Base-by-base conservation (phyloP, 2,329 filamentous ascomycete genomes). In the Arthroderma uncinatum region DNA sequence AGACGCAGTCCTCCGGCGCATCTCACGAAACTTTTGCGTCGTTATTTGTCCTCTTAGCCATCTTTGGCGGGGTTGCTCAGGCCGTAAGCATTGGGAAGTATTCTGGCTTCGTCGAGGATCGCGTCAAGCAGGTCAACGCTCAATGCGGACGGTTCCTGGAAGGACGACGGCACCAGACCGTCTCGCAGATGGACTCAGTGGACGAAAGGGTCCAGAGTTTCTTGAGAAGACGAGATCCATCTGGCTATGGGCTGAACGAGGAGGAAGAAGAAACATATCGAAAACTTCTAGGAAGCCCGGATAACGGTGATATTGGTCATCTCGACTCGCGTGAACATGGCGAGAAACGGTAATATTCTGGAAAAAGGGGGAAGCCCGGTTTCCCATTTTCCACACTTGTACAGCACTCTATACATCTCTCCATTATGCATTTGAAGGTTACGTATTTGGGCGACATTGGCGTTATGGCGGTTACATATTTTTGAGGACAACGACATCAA, bases 1-100 rank as follows among this genome's bases (percentile, higher is more conserved):
- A 55, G 28, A 52, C 47, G 6, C 59, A 61, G 55, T 54, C 59
- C 7, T 57, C 56, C 10, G 57, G 56, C 2, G 83, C 92, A 73
- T 87, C 86, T 58, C 95, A 95, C 66, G 82, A 83, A 42, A 79
- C 83, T 10, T 97, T 97, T 67, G 81, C 85, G 6, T 76, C 81
- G 4, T 71, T 95, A n/a, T 74, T 97, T 5, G 73, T 89, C 30
- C 71, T 84, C 2, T 77, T 90, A 36, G 81, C 87, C 10, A 73
- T 86, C 9, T 71, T 91, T 9, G 89, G 85, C 0, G 83, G 83
- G 16, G 79, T 89, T 59, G 79, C 83, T 9, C 89, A 95, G 70
- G 83, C 83, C 36, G 83, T 82, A 2, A 79, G 87, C 60, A 85
- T 87, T 10, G 83, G 80, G 40, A 78, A 79, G 33, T 79, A 81